A percentile compares a stretch with the other conserved stretches of the same genome.
phyloP scores from a whole-genome alignment of 257 asterid genomes.

The Nicotiana tomentosiformis region DNA sequence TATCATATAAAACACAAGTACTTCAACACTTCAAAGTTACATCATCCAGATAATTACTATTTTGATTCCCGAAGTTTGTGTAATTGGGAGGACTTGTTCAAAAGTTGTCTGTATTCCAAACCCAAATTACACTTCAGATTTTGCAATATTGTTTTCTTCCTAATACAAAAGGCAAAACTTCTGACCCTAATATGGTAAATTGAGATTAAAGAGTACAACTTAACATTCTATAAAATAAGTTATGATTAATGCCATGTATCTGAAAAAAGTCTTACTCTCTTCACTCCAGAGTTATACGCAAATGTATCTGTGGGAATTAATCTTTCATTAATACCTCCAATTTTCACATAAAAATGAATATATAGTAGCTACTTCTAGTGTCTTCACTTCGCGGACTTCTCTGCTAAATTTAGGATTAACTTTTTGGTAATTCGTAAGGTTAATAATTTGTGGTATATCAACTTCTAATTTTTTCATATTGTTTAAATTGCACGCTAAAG shows the following conservation, averaged over 20 bases:
- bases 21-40: no score
- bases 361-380: not conserved
- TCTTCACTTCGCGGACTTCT: not conserved
- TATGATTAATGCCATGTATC: not conserved
- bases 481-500: not conserved
- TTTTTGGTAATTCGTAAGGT: not conserved
- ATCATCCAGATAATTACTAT: no score
- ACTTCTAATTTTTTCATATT: not conserved
- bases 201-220: not conserved
- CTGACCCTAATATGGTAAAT: no score
- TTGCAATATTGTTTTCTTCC: not conserved
- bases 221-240: no score
- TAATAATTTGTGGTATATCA: not conserved
- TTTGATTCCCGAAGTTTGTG: not conserved
- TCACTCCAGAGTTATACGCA: not conserved
- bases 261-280: not conserved
- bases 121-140: not conserved
- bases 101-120: not conserved
- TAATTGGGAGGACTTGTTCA: not conserved
- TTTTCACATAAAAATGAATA: not conserved
- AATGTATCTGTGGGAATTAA: no score
- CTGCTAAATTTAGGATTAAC: not conserved
- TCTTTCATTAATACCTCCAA: not conserved
- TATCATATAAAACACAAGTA: no score
- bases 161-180: not conserved